phyloP scores from a whole-genome alignment of 2,329 filamentous ascomycete genomes.

The Sodiomyces alkalinus region DNA sequence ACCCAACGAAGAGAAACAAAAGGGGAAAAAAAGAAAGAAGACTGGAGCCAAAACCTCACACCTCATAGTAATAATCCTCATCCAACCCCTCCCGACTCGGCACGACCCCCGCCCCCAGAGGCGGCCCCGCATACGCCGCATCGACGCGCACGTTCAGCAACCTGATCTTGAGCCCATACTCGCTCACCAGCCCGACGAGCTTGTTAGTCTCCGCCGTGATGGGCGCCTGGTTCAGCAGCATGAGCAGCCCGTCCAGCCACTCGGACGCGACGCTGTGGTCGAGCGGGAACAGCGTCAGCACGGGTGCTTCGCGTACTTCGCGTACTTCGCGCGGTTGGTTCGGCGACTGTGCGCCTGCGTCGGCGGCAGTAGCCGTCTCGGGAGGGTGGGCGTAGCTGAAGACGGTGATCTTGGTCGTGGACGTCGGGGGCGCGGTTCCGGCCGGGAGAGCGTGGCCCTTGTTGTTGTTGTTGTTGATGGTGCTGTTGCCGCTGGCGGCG shows the following conservation, averaged over 20 bases:
- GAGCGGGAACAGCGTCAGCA: conserved; percentile 71
- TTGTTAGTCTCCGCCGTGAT: conserved; percentile 96
- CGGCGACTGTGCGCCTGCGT: conserved; percentile 11
- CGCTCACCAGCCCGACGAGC: conserved; percentile 67
- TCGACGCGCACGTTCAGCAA: conserved; percentile 85
- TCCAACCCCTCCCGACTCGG: conserved; percentile 75
- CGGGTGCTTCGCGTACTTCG: conserved; percentile 45
- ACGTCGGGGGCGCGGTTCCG: conserved; percentile 7
- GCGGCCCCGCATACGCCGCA: conserved; percentile 50
- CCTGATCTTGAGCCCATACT: conserved; percentile 86
- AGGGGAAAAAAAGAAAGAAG: not conserved
- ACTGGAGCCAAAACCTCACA: conserved; percentile 22
- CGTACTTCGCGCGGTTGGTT: not conserved
- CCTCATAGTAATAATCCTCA: conserved; percentile 86
- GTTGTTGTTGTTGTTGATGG: conserved; percentile 20
- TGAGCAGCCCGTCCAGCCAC: conserved; percentile 89
- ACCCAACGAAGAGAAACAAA: conserved; percentile 3
- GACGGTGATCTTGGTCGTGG: conserved; percentile 77
- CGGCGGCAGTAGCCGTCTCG: conserved; percentile 16
- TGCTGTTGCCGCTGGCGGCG: conserved; percentile 25
- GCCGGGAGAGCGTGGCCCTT: not conserved
- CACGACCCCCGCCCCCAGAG: conserved; percentile 56
- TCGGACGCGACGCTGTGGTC: conserved; percentile 78
- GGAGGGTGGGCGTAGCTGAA: conserved; percentile 48
- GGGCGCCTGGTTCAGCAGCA: conserved; percentile 87